Evolutionary conservation across 306 rosid genomes (phyloP), one percentile per base, ranked within the genome.

Genomic region (Castanopsis chinensis): DNA sequence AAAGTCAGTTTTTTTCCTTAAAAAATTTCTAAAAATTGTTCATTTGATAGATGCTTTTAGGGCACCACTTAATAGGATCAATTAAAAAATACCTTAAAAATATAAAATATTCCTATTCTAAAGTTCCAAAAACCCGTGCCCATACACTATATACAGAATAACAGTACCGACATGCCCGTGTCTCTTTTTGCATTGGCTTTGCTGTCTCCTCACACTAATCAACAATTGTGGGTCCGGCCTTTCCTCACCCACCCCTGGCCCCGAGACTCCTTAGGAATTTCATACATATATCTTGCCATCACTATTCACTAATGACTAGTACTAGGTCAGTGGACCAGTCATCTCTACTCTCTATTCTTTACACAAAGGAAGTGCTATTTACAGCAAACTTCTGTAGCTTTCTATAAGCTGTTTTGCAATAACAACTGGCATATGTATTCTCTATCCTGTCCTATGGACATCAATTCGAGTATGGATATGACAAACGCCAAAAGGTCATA

Each of bases 81-180:
- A 8, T 41, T 41, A 41, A 41, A 20, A 20, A 19, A 58, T 9
- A 9, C 4, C 1, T 58, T 9, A 58, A 20, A 58, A 18, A 18
- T 8, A 63, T 35, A 28, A 76, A 33, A 76, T 70, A 45, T 61
- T 32, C 35, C 19, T 18, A 32, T 65, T 32, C 14, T 6, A 32
- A 67, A 8, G 51, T 35, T 67, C 15, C 52, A 68, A 68, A n/a
- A 52, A 52, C 82, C 78, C 78, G 82, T 79, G 82, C 51, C 35
- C 57, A 33, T 25, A 32, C 72, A 72, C 77, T 28, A 27, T 9
- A 8, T 8, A 41, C 1, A 41, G 45, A 41, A 41, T 41, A 8
- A 41, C 11, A 41, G 45, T 41, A 72, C 80, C 30, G 76, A 51
- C 73, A 51, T 61, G 71, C 73, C 49, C 19, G 4, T 3, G 49